Evolutionary conservation across 1,284 basidiomycete species (phyloP), one percentile per base, ranked within the genome.

Genomic region (Hemileccinum hortonii): DNA sequence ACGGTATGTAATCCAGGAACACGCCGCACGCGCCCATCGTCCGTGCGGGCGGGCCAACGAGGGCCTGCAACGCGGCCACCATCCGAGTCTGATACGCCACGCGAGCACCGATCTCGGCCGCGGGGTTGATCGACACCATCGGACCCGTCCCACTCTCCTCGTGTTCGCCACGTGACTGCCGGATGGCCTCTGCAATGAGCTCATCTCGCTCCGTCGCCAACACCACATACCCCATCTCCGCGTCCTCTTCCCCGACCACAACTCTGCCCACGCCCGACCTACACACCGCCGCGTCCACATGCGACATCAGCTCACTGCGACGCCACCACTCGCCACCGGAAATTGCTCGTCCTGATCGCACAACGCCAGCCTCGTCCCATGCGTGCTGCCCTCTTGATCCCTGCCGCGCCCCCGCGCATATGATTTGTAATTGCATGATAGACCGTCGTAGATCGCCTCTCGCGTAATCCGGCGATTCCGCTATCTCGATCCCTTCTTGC

Each of bases 1-100:
- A 81, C 24, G 93, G 87, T 56, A 83, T 73, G 65, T 91, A 89
- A 46, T 95, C 90, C 61, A 86, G 67, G 60, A 84, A 69, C 56
- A 75, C 72, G 24, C 67, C 63, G 35, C 75, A 71, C 39, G 75
- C 74, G 50, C 79, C 65, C 53, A 77, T 68, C 45, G 69, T 55
- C 11, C 68, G 57, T 11, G 62, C 64, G 32, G 56, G 56, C 58
- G 59, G 51, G 40, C 65, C 71, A 49, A 75, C 58, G 37, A 73
- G 50, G 54, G 65, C 65, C 56, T 64, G 56, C 57, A 80, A 45
- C 56, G 81, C 77, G 26, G 69, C 69, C 49, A 73, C 70, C 53
- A 77, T 69, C 65, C 71, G 60, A 56, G 56, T 55, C 57, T 74
- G 74, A 66, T 79, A 73, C 52, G 65, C 70, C 69, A 75, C 71